Percentiles rank a stretch among this genome's conserved stretches.
Conservation (phyloP, 2,329 filamentous ascomycete genomes). For the Diaporthe vaccinii region DNA sequence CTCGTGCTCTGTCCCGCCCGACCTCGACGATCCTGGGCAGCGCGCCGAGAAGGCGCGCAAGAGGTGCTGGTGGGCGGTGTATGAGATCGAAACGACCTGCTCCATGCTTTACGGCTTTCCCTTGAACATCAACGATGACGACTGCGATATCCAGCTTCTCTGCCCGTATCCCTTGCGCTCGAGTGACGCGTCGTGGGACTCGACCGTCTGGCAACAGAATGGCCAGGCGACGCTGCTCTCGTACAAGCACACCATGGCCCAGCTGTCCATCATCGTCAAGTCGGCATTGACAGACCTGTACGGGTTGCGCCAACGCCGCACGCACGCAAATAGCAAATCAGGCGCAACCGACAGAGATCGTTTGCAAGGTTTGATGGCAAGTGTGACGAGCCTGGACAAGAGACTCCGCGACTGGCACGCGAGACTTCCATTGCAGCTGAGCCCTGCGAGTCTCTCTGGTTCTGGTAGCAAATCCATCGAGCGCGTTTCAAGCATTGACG, state of each 20-base stretch:
- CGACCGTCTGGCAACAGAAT: not conserved
- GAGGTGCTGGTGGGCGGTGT: slow-evolving; percentile 14
- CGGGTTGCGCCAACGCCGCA: not conserved
- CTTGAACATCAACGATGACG: slow-evolving; percentile 6
- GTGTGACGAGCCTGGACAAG: not conserved
- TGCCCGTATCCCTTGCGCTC: not conserved
- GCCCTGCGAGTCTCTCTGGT: not conserved
- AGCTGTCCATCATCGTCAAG: not conserved
- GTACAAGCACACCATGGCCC: not conserved
- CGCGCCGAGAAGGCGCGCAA: not conserved
- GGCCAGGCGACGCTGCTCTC: slow-evolving; percentile 7
- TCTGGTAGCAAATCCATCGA: too few species aligned
- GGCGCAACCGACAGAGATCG: not conserved
- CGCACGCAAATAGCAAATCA: not conserved
- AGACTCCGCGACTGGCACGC: not conserved
- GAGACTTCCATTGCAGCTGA: not conserved
- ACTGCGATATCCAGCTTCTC: not conserved
- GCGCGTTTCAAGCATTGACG: too few species aligned
- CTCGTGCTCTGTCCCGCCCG: not conserved
- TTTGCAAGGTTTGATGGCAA: not conserved
- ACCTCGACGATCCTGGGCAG: not conserved
- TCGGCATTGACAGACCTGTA: not conserved
- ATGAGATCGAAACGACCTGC: not conserved
- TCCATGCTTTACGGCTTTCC: not conserved
- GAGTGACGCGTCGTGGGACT: not conserved